phyloP scores from a whole-genome alignment of 257 asterid species.

The Solanum tacnaense region DNA sequence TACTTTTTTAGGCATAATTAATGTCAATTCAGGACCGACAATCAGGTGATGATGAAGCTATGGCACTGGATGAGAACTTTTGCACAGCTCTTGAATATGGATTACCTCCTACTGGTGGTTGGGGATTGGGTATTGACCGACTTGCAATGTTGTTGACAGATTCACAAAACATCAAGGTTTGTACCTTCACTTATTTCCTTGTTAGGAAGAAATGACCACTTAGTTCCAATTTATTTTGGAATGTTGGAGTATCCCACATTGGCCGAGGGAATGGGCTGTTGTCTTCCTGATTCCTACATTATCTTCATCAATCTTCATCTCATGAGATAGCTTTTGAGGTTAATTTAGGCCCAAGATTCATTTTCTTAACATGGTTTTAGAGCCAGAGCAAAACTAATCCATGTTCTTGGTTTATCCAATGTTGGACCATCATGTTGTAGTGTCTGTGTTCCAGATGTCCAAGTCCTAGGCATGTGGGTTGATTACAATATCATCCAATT shows the following conservation, averaged over 20 bases:
- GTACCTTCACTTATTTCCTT: neutral
- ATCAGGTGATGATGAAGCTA: slow-evolving; percentile 97
- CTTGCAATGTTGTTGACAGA: slow-evolving; percentile 78
- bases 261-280: neutral
- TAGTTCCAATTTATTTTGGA: neutral
- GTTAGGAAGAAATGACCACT: neutral
- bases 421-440: neutral
- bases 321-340: neutral
- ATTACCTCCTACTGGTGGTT: slow-evolving; percentile 91
- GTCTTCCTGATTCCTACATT: neutral
- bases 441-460: neutral
- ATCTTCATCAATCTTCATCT: neutral
- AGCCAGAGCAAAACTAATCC: neutral
- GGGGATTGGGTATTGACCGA: slow-evolving; percentile 97
- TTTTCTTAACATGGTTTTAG: neutral
- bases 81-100: slow-evolving; percentile 92
- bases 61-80: slow-evolving; percentile 85
- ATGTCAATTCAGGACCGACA: slow-evolving; percentile 58
- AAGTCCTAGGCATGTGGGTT: neutral
- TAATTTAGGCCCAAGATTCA: neutral
- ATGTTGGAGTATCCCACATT: neutral
- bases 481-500: neutral
- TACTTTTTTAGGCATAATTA: neutral
- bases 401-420: neutral
- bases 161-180: slow-evolving; percentile 89